Percentiles rank a stretch among this genome's conserved stretches.
phyloP scores from a whole-genome alignment of 108 stramenopile species.

The Heterococcus sp. region DNA sequence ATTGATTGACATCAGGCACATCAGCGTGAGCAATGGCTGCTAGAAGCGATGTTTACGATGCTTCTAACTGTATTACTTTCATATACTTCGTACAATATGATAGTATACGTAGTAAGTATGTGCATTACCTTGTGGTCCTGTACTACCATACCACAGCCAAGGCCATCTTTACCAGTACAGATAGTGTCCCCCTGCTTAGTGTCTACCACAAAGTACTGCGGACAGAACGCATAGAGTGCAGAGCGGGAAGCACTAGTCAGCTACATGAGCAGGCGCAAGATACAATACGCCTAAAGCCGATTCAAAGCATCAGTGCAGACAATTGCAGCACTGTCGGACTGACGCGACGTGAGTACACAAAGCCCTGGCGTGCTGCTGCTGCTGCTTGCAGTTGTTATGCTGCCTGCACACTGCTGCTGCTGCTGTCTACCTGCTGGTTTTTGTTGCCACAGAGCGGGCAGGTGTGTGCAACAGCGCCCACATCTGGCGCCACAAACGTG shows the following conservation, averaged over 20 bases:
- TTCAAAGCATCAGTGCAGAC: background rate
- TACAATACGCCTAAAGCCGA: background rate
- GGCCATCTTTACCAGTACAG: slow-evolving; percentile 16
- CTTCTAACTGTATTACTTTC: background rate
- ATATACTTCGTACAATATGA: background rate
- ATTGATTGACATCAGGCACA: too few species aligned
- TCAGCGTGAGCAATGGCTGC: too few species aligned
- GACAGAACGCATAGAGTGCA: background rate
- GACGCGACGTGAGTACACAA: too few species aligned
- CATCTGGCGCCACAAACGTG: background rate
- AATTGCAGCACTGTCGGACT: background rate
- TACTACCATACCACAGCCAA: slow-evolving; percentile 36
- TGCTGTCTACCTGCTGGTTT: background rate
- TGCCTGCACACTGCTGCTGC: too few species aligned
- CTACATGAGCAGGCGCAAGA: background rate
- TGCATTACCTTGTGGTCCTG: slow-evolving; percentile 36
- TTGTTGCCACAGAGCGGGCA: background rate
- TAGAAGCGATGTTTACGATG: background rate
- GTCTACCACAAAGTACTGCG: slow-evolving; percentile 23
- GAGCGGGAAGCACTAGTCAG: background rate
- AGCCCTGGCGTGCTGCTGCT: too few species aligned
- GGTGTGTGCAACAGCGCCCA: background rate
- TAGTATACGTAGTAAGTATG: background rate
- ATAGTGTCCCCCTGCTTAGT: slow-evolving; percentile 38
- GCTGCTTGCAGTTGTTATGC: too few species aligned